Evolutionary conservation across 192 early-diverging fungal species (phyloP).

Genomic region (Coemansia sp.): DNA sequence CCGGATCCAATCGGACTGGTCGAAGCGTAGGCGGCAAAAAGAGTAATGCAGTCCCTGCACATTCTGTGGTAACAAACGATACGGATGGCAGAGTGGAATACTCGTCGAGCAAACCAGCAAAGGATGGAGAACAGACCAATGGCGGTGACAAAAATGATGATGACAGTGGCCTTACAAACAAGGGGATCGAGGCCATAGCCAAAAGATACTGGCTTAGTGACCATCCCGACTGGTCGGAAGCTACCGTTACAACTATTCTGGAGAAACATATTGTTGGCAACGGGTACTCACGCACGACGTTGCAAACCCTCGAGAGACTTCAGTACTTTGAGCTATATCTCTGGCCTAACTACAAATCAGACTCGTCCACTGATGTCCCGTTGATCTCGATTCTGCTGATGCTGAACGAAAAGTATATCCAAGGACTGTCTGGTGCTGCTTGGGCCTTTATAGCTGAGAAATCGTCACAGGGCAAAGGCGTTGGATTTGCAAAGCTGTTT

Average conservation of each 20-base stretch:
- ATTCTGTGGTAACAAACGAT: neutral
- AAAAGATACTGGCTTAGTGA: constrained; percentile 19
- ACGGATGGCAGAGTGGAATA: neutral
- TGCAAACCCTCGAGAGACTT: constrained; percentile 30
- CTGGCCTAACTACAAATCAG: constrained; percentile 65
- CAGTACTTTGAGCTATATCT: constrained; percentile 62
- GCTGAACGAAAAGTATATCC: constrained; percentile 88
- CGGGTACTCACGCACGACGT: neutral
- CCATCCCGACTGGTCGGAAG: constrained; percentile 14
- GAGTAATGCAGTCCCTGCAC: neutral
- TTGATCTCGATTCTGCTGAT: constrained; percentile 80
- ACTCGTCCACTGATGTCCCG: constrained; percentile 51
- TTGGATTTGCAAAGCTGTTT: constrained; percentile 11
- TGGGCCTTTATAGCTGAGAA: constrained; percentile 14
- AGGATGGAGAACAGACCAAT: neutral
- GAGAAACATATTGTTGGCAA: constrained; percentile 8
- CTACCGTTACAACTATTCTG: constrained; percentile 5
- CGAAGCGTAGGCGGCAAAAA: neutral
- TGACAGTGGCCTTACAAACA: neutral
- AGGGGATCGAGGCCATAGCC: constrained; percentile 8
- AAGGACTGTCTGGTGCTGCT: constrained; percentile 54
- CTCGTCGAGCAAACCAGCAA: neutral
- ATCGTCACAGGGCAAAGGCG: neutral
- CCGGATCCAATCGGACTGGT: neutral
- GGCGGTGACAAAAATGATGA: neutral